A percentile compares a stretch with the other conserved stretches of the same genome.
Conservation (phyloP, 371 early-diverging fungal species). For the Lichtheimia ramosa region DNA sequence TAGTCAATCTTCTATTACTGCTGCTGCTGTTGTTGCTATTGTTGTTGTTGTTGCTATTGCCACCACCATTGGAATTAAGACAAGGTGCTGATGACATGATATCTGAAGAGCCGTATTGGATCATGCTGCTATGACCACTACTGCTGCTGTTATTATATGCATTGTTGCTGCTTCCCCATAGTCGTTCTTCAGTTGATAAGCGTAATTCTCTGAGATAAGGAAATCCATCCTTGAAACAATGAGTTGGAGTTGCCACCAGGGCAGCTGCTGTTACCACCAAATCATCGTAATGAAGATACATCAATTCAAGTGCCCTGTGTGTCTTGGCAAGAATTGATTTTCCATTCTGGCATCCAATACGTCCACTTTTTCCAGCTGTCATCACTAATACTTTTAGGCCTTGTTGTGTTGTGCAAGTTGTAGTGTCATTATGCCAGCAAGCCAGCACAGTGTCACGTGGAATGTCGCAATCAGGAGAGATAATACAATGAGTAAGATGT, state of each 20-base stretch:
- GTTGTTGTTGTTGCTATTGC: no score
- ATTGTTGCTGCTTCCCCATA: background rate
- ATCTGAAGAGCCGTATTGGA: no score
- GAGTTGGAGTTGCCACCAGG: background rate
- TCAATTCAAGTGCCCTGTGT: background rate
- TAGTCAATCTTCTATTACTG: no score
- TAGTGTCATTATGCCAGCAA: background rate
- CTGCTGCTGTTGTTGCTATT: no score
- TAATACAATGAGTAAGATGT: background rate
- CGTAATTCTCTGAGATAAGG: background rate
- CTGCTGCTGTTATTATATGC: background rate
- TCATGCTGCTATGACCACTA: background rate
- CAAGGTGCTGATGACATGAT: no score
- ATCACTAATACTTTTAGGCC: background rate
- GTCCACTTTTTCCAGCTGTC: background rate
- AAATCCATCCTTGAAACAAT: background rate
- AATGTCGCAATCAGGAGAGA: background rate
- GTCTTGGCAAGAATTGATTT: background rate
- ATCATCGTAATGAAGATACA: background rate
- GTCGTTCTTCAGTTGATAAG: background rate
- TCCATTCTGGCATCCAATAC: background rate
- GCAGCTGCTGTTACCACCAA: background rate
- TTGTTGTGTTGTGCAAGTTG: background rate
- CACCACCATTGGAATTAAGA: no score
- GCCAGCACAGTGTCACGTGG: background rate